phyloP scores from a whole-genome alignment of 1,284 basidiomycete genomes.

The Stereum hirsutum region DNA sequence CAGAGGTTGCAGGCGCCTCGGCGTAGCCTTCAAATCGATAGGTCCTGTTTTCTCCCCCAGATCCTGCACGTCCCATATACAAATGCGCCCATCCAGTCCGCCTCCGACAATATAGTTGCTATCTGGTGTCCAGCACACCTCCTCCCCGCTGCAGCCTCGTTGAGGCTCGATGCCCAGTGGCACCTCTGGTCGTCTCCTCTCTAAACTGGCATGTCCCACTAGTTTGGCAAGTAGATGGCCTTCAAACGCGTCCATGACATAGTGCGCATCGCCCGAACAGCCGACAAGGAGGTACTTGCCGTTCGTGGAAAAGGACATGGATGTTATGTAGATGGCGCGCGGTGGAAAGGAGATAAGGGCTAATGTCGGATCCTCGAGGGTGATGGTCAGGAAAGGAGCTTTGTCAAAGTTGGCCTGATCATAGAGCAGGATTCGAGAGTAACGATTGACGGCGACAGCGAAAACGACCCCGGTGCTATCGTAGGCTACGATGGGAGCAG shows the following conservation, averaged over 20 bases:
- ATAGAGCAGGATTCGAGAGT: constrained; percentile 81
- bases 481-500: constrained; percentile 80
- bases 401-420: constrained; percentile 87
- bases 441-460: constrained; percentile 85
- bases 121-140: constrained; percentile 88
- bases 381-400: constrained; percentile 80
- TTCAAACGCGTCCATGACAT: constrained; percentile 85
- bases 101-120: constrained; percentile 81
- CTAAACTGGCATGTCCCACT: constrained; percentile 75
- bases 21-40: constrained; percentile 42
- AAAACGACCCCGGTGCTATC: constrained; percentile 88
- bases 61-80: constrained; percentile 73
- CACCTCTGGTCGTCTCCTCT: constrained; percentile 48
- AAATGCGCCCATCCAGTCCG: constrained; percentile 73
- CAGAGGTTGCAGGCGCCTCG: constrained; percentile 46
- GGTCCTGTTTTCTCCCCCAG: constrained; percentile 40
- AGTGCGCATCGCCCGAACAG: constrained; percentile 89
- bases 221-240: constrained; percentile 77
- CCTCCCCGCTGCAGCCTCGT: constrained; percentile 80
- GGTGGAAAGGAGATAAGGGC: constrained; percentile 71
- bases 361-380: constrained; percentile 75
- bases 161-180: constrained; percentile 58
- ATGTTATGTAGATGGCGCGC: constrained; percentile 87
- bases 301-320: constrained; percentile 82
- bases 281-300: constrained; percentile 89